Conservation (phyloP, 768 basidiomycete species). For the Tulasnella calospora region DNA sequence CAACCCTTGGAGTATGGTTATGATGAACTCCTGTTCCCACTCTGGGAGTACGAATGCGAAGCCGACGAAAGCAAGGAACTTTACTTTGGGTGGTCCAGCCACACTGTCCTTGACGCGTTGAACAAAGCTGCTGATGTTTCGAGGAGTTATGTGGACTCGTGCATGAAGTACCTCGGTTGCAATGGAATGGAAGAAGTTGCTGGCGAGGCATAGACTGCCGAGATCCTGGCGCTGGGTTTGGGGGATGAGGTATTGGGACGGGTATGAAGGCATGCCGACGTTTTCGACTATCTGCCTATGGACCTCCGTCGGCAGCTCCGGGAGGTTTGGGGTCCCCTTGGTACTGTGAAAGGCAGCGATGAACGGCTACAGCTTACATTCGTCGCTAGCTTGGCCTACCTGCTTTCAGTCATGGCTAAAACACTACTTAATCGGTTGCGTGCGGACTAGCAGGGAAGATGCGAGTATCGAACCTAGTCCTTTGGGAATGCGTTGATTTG, state of each 20-base stretch:
- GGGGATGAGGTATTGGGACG: not conserved
- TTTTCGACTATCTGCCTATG: not conserved
- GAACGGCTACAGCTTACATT: not conserved
- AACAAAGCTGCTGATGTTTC: not conserved
- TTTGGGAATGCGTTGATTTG: not conserved
- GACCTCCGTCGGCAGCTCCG: not conserved
- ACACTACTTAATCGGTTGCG: not conserved
- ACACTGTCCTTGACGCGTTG: not conserved
- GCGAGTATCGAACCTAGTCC: not conserved
- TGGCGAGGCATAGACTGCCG: not conserved
- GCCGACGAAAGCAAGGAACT: not conserved
- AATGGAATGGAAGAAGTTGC: not conserved
- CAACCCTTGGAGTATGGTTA: not conserved
- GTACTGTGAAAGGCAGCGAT: not conserved
- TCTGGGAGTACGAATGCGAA: not conserved
- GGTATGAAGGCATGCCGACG: not conserved
- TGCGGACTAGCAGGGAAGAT: not conserved
- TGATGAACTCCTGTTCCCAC: not conserved
- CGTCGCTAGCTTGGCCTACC: not conserved
- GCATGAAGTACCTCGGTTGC: not conserved
- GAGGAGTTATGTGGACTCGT: slow-evolving; percentile 2
- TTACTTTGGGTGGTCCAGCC: not conserved
- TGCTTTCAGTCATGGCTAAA: not conserved
- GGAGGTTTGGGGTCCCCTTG: not conserved
- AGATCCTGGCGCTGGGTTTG: not conserved